Base-by-base conservation (phyloP, 495 filamentous ascomycete species). In the Cudoniella acicularis region DNA sequence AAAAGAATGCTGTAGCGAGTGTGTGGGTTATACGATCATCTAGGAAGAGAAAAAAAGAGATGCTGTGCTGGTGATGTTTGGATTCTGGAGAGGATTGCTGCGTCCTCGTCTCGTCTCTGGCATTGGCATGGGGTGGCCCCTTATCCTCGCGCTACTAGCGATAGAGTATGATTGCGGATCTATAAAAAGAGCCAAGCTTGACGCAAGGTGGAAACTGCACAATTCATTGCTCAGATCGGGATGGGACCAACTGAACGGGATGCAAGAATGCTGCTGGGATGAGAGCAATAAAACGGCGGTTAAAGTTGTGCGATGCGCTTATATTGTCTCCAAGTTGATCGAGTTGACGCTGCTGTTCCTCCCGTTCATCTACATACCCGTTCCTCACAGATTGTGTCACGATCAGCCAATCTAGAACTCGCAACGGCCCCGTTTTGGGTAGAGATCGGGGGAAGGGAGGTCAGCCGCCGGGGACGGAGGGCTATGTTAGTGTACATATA, bases 131-230 rank as follows among this genome's bases (percentile, higher is more conserved):
- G 52, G 51, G 46, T n/a, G 17, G 46, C 57, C 64, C 64, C 60
- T 60, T 62, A 54, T 59, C 60, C 46, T 66, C 57, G 52, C 59
- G 59, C 62, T 60, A 61, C 25, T 24, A 23, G 25, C 51, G 52
- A 62, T 59, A 57, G 23, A 49, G 48, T 56, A 53, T 54, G 52
- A 61, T 61, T 61, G 43, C 48, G 50, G 61, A 67, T 67, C 65
- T 67, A 67, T 62, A 61, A 64, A 64, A 64, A 62, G 60, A 49
- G 46, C 46, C 48, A 52, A 45, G 41, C 41, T 51, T 59, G 59
- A 59, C 48, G 63, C 63, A 65, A 60, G 63, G 59, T 49, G 23
- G 17, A 18, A 54, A 26, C 36, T 60, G 57, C 60, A 61, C 61
- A 63, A 57, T 63, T 49, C 40, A 52, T 27, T 24, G 2, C 51